Conservation (phyloP, 306 rosid species). For the Pyrus bretschneideri region DNA sequence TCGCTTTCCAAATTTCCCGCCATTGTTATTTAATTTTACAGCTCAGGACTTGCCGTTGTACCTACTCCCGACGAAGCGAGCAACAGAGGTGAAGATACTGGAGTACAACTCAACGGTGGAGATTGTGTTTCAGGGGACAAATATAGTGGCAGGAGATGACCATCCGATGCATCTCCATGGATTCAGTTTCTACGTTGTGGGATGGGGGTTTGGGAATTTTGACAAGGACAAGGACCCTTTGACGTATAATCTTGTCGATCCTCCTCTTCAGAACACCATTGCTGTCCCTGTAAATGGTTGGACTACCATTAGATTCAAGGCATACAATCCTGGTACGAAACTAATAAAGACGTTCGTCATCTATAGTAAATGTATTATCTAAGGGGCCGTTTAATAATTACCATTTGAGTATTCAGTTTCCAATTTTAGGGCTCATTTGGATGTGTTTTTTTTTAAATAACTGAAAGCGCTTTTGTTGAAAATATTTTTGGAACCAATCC, state of each 20-base stretch:
- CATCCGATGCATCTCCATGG: constrained; percentile 39
- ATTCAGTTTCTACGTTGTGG: constrained; percentile 22
- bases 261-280: constrained; percentile 23
- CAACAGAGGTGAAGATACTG: constrained; percentile 23
- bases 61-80: constrained; percentile 5
- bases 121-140: constrained; percentile 27
- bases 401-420: background rate
- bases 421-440: too few relatives aligned
- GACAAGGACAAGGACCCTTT: constrained; percentile 20
- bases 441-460: too few relatives aligned
- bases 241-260: constrained; percentile 23
- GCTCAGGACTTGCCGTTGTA: constrained; percentile 1
- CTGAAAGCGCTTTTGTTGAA: too few relatives aligned
- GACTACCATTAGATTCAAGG: constrained; percentile 25
- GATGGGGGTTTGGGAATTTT: constrained; percentile 21
- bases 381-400: too few relatives aligned
- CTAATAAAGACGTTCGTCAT: background rate
- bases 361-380: background rate
- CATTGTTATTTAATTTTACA: constrained; percentile 18
- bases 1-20: constrained; percentile 16
- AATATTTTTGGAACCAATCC: too few relatives aligned
- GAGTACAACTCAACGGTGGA: constrained; percentile 18
- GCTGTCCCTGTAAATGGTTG: constrained; percentile 23
- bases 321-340: constrained; percentile 23
- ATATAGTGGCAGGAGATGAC: constrained; percentile 13